Evolutionary conservation across 1,284 basidiomycete species (phyloP), one percentile per base, ranked within the genome.

Genomic region (Tilletia caries): DNA sequence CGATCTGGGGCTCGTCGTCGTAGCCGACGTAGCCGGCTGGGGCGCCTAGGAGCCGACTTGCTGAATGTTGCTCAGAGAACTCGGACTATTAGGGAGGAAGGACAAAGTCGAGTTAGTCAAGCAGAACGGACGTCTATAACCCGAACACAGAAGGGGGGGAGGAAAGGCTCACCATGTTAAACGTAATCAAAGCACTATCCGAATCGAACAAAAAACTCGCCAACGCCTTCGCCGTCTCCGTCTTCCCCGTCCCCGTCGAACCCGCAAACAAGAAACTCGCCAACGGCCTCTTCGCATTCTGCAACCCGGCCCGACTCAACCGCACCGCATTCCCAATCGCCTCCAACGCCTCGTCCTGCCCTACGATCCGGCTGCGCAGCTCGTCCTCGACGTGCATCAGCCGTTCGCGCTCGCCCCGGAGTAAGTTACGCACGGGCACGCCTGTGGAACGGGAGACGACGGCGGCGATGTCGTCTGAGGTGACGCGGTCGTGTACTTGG

Each of bases 251-350:
- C 72, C 92, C 94, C 0, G 93, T 95, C 0, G 92, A 91, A 18
- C 87, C 94, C 50, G 95, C 85, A 87, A 97, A 92, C 64, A 97
- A 85, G 88, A 96, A 95, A 0, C 91, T 93, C 1, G 93, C 92
- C 8, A 96, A 89, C 0, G 95, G 94, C 8, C 93, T 86, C 75
- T 90, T 92, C 1, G 92, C 91, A 0, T 91, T 89, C 82, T 95
- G 91, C 12, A 97, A 84, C 0, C 95, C 94, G 0, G 94, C 92
- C 60, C 94, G 89, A 33, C 92, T 95, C 65, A 96, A 90, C 12
- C 93, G 88, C 29, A 97, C 91, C 15, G 93, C 92, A 75, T 95
- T 91, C 69, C 91, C 90, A 74, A 96, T 89, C 6, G 92, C 88
- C 1, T 86, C 82, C 18, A 97, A 87, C 44, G 92, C 91, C 73